Evolutionary conservation across 371 early-diverging fungal genomes (phyloP).

Genomic region (Choanephora cucurbitarum): DNA sequence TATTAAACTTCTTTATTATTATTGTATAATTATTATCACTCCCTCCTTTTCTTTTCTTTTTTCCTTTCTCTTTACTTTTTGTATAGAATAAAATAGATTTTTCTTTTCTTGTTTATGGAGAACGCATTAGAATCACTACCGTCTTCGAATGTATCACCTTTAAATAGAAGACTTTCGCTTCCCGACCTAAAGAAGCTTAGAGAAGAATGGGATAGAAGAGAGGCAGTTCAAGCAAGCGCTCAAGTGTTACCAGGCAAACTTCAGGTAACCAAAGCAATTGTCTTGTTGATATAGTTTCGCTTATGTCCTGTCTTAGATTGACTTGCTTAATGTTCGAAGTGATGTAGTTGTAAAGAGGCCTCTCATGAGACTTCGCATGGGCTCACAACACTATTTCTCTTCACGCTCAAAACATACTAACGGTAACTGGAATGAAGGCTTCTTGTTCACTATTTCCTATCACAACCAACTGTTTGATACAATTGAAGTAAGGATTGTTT

Average conservation of each 20-base stretch:
- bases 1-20: conserved; percentile 2
- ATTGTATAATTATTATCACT: neutral
- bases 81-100: neutral
- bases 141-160: neutral
- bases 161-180: conserved; percentile 31
- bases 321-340: conserved; percentile 47
- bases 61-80: conserved; percentile 3
- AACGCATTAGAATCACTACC: no score
- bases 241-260: conserved; percentile 27
- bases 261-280: conserved; percentile 27
- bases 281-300: neutral
- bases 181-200: conserved; percentile 38
- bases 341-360: conserved; percentile 39
- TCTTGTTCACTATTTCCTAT: conserved; percentile 42
- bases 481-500: conserved; percentile 33
- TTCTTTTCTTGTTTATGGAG: conserved; percentile 5
- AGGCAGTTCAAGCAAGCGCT: conserved; percentile 25
- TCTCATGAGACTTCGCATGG: conserved; percentile 47
- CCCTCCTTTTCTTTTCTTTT: conserved; percentile 1
- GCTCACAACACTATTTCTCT: conserved; percentile 46
- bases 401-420: conserved; percentile 32
- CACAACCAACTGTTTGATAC: conserved; percentile 51
- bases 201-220: conserved; percentile 36
- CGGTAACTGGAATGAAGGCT: conserved; percentile 55
- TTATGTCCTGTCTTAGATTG: conserved; percentile 27